These are phyloP conservation scores for Calocybe gangraenosa DNA, from an alignment of 768 basidiomycete genomes.

Conservation along the genomic window DNA sequence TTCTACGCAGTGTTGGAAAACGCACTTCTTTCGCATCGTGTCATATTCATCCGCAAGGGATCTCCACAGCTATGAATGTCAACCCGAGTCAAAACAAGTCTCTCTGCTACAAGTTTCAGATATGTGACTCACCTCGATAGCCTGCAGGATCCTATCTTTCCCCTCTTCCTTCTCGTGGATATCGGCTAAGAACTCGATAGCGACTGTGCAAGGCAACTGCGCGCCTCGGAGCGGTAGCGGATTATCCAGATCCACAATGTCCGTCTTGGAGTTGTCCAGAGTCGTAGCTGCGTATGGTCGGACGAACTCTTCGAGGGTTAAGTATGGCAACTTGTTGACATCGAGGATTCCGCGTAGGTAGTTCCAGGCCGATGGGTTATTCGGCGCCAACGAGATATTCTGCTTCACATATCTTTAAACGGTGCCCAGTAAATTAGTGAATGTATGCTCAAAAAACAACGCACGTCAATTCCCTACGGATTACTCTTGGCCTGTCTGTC, in stretches of 20 bases:
- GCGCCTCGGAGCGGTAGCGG: conserved; percentile 63
- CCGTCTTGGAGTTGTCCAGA: conserved; percentile 20
- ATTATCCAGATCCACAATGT: conserved; percentile 70
- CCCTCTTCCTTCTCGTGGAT: conserved; percentile 56
- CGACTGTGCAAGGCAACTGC: conserved; percentile 71
- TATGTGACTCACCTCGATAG: conserved; percentile 37
- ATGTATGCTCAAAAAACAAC: conserved; percentile 24
- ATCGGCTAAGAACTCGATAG: conserved; percentile 86
- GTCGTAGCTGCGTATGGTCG: conserved; percentile 51
- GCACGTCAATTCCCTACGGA: conserved; percentile 73
- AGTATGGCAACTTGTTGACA: conserved; percentile 53
- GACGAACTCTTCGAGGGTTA: conserved; percentile 55
- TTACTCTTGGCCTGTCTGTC: conserved; percentile 52
- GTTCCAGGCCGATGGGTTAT: conserved; percentile 96
- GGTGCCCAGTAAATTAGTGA: too few species aligned
- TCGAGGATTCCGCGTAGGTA: conserved; percentile 87
- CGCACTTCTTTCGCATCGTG: conserved; percentile 71
- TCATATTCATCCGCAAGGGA: conserved; percentile 67
- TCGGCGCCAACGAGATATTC: conserved; percentile 81
- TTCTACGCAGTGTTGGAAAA: background rate
- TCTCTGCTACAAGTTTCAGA: background rate
- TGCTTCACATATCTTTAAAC: conserved; percentile 76
- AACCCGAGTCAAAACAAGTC: background rate
- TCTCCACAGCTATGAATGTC: conserved; percentile 55
- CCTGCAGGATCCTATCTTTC: conserved; percentile 40